Evolutionary conservation across 2,329 filamentous ascomycete genomes (phyloP), one percentile per base, ranked within the genome.

Genomic region (Ceratocystis diversiconidia): DNA sequence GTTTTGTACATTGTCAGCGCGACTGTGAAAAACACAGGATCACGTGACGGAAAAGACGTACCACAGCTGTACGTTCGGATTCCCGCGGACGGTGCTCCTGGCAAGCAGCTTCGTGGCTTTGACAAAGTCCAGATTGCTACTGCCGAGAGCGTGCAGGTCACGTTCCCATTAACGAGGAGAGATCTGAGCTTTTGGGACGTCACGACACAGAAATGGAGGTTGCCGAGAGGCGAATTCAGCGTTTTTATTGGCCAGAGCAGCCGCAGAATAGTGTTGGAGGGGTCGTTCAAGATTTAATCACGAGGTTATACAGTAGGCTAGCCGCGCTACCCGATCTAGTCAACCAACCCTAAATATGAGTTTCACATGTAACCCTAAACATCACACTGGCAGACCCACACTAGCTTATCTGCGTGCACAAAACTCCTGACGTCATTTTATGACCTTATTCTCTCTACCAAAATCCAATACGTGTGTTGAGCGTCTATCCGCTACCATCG

Each of bases 171-270:
- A 48, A 86, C 79, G 19, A 77, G 86, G 50, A 79, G 85, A 67
- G 86, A 89, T 70, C 70, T 89, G 61, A 88, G 85, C 72, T 77
- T 83, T 30, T 89, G 86, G 86, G 83, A 88, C 71, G 78, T 80
- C 3, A 74, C 72, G 1, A 77, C 76, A 41, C 84, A 88, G 74
- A 80, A 81, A 70, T 89, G 86, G 86, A 75, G 76, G 57, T 70
- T 85, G 63, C 76, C 75, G 62, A 73, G 71, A 25, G 80, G 80
- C 0, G 70, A 72, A 12, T 82, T 80, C 67, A 69, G 67, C 2
- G 66, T 82, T 3, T 77, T 71, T 65, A 76, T 82, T 2, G 81
- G 80, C 0, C 74, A 74, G 2, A 82, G 79, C 68, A 81, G 79
- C 69, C 73, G 78, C 32, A 71, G 77, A 43, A 68, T 82, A 68